Evolutionary conservation across 2,329 filamentous ascomycete genomes (phyloP), one percentile per base, ranked within the genome.

Genomic region (Hypoxylon sp.): DNA sequence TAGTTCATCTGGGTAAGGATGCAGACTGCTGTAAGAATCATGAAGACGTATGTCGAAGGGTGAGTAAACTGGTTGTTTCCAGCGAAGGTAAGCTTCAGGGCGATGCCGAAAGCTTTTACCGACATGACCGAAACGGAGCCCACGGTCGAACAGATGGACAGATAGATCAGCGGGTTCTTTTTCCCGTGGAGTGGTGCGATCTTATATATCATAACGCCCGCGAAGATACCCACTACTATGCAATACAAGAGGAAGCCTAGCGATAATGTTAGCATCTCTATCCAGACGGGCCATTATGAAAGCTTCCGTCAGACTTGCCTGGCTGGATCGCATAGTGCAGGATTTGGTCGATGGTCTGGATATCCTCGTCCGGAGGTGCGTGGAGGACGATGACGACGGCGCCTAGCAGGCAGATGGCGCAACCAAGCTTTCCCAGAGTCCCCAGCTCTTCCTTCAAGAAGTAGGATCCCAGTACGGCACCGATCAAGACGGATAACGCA

Each of bases 1-100:
- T 99, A 99, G 77, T 99, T 99, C 95, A 99, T 98, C 81, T 99
- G 95, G 7, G 93, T 97, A 66, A 99, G 76, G 72, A 99, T 98
- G 80, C 95, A 99, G 64, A 97, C 91, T 2, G 83, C 82, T 0
- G 93, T 95, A 64, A 98, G 86, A 65, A 99, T 97, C 76, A 94
- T 88, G 74, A 99, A 99, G 63, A 97, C 93, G 70, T 99, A 99
- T 58, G 96, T 99, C 46, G 92, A 97, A 2, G 96, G 91, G 68
- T 96, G 91, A 4, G 86, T 87, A 75, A 99, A 97, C 75, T 99
- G 95, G 77, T 99, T 99, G 76, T 96, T 89, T 50, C 94, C 95
- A 43, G 84, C 87, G 66, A 99, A 86, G 0, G 94, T 98, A 71
- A 99, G 87, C 78, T 99, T 99, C 65, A 99, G 82, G 29, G 95